Percentiles rank a stretch among this genome's conserved stretches.
phyloP scores from a whole-genome alignment of 2,329 filamentous ascomycete species.

The Talaromyces sp. region DNA sequence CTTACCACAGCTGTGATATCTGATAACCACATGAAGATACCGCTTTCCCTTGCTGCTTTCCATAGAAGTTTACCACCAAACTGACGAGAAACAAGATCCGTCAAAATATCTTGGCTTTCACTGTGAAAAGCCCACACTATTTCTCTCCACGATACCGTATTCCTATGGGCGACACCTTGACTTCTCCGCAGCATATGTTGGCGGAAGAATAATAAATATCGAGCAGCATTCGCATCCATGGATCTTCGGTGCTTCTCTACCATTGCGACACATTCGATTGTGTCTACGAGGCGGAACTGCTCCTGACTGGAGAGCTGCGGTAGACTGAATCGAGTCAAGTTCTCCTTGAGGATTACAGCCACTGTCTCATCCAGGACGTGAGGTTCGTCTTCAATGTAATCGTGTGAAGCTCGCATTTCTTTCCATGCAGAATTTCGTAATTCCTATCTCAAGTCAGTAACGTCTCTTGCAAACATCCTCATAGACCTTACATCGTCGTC shows the following conservation, averaged over 20 bases:
- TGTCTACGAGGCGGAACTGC: conserved; percentile 80
- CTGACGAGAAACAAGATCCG: conserved; percentile 77
- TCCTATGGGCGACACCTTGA: conserved; percentile 58
- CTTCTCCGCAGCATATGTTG: conserved; percentile 72
- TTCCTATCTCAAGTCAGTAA: conserved; percentile 26
- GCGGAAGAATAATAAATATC: conserved; percentile 84
- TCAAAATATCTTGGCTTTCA: conserved; percentile 76
- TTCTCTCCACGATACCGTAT: conserved; percentile 59
- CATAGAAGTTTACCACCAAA: conserved; percentile 78
- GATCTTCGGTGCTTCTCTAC: conserved; percentile 85
- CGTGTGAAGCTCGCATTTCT: conserved; percentile 53
- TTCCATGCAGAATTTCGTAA: conserved; percentile 46
- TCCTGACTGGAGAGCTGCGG: conserved; percentile 80
- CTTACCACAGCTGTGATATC: conserved; percentile 74
- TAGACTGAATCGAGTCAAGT: conserved; percentile 70
- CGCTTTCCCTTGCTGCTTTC: conserved; percentile 80
- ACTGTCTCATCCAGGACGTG: conserved; percentile 69
- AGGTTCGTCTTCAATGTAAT: conserved; percentile 55
- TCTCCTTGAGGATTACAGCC: conserved; percentile 70
- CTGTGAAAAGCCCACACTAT: conserved; percentile 49
- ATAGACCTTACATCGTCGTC: conserved; percentile 25
- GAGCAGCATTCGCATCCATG: conserved; percentile 84
- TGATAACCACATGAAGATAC: conserved; percentile 92
- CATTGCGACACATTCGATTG: conserved; percentile 77
- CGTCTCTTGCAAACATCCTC: neutral